These are phyloP conservation scores for Apiospora rasikravindrae DNA, from an alignment of 2,329 filamentous ascomycete genomes.

Conservation along the genomic window DNA sequence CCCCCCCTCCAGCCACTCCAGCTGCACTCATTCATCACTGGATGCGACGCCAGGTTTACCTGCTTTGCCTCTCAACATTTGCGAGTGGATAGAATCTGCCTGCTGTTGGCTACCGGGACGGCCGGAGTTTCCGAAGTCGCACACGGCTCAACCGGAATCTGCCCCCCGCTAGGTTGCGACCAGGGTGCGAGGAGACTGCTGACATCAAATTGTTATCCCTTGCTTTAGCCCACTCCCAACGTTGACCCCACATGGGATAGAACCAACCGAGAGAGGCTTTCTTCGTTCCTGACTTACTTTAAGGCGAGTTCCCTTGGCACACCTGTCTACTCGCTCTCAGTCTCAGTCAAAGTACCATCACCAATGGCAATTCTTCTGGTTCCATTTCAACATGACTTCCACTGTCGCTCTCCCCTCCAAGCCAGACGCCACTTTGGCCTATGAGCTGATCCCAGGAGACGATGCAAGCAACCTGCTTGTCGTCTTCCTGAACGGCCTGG, in stretches of 20 bases:
- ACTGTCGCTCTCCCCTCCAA: constrained; percentile 36
- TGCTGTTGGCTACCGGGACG: not conserved
- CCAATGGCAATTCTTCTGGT: not conserved
- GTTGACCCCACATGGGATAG: not conserved
- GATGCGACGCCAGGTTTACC: no score
- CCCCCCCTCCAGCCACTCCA: no score
- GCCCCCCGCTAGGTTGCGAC: not conserved
- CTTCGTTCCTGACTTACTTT: not conserved
- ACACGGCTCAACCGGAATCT: not conserved
- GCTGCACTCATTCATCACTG: no score
- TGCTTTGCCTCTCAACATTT: no score
- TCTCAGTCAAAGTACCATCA: not conserved
- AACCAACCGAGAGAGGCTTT: not conserved
- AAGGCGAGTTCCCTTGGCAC: not conserved
- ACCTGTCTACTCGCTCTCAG: not conserved
- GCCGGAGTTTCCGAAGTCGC: not conserved
- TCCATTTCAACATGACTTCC: constrained; percentile 24
- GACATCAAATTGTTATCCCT: not conserved
- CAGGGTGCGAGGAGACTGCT: not conserved
- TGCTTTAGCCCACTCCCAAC: not conserved
- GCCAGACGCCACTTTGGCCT: constrained; percentile 36
- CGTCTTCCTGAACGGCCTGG: constrained; percentile 18
- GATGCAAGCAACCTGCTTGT: constrained; percentile 25
- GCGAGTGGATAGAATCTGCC: not conserved
- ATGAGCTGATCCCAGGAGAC: constrained; percentile 35